Base-by-base conservation (phyloP, 331 rosid species). In the Pyrus hybrid region DNA sequence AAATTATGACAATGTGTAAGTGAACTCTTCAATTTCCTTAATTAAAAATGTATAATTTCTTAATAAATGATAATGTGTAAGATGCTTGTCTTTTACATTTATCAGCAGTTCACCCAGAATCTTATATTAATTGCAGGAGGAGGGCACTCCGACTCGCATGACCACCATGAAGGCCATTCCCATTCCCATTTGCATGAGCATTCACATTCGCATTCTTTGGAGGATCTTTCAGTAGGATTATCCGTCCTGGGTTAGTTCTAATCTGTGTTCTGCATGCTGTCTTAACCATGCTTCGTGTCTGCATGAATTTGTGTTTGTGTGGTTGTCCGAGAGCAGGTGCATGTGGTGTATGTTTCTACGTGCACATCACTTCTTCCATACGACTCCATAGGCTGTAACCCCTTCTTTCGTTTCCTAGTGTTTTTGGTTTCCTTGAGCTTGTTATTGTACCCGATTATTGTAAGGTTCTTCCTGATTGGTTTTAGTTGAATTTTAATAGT, bases 161-260 rank as follows among this genome's bases (percentile, higher is more conserved):
- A 77, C 74, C 73, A 76, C 76, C 91, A 91, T 79, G 87, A 16
- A 13, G 85, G 81, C 28, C 90, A 87, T 82, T 77, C 82, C 77
- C 58, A 83, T 60, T 87, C 86, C 70, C 77, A 68, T 79, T 73
- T 86, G 87, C 76, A 85, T 67, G 83, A 82, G 21, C 88, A 74
- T 53, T 79, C 83, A 21, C 97, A 93, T 80, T 67, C 97, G 13
- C 98, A 94, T 86, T 90, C 99, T 78, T 69, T 94, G 68, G 86
- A 90, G 26, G 99, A 92, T 86, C 97, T 94, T 71, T 88, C 96
- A 53, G 88, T 87, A 33, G 97, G 99, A 83, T 22, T 92, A 45
- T 89, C 97, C 14, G 64, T 94, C 81, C 88, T 94, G 57, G 99
- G 99, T 90, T 73, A 81, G 98, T 88, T 70, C 47, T 47, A 6